These are phyloP conservation scores for Furcasterigmium sp. DNA, from an alignment of 2,329 filamentous ascomycete species.

Conservation along the genomic window DNA sequence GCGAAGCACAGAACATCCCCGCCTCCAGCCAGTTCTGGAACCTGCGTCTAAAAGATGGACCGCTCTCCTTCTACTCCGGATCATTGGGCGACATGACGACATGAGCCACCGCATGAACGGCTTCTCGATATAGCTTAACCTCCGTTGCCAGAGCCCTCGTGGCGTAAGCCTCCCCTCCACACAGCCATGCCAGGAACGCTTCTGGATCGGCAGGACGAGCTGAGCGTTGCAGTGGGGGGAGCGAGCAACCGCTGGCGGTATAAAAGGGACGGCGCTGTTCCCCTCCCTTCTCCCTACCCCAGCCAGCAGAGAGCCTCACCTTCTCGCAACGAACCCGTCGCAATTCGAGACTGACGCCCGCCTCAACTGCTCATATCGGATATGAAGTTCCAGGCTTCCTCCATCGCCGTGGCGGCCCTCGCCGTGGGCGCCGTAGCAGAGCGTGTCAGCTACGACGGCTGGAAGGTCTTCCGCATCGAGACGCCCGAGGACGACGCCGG, in stretches of 20 bases:
- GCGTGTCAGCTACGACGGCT: conserved; percentile 33
- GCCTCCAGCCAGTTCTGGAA: too few relatives aligned
- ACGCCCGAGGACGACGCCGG: conserved; percentile 9
- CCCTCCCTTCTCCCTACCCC: not conserved
- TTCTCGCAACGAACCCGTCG: not conserved
- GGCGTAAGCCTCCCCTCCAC: not conserved
- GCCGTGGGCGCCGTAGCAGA: conserved; percentile 4
- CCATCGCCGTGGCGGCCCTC: conserved; percentile 2
- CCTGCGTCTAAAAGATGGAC: too few relatives aligned
- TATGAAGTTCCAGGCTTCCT: conserved; percentile 1
- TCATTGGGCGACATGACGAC: too few relatives aligned
- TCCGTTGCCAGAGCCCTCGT: not conserved
- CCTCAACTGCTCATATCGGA: too few relatives aligned
- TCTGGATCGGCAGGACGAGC: not conserved
- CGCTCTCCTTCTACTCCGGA: too few relatives aligned
- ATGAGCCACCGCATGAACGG: too few relatives aligned
- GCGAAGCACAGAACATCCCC: too few relatives aligned
- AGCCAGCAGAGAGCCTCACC: not conserved
- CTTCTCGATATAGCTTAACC: not conserved
- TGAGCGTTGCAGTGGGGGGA: not conserved
- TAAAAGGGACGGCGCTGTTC: not conserved
- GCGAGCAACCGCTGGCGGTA: not conserved
- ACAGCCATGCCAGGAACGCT: not conserved
- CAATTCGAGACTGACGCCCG: not conserved
- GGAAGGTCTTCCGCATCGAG: conserved; percentile 34